Base-by-base conservation (phyloP, 2,329 filamentous ascomycete genomes). In the Dactylonectria estremocensis region DNA sequence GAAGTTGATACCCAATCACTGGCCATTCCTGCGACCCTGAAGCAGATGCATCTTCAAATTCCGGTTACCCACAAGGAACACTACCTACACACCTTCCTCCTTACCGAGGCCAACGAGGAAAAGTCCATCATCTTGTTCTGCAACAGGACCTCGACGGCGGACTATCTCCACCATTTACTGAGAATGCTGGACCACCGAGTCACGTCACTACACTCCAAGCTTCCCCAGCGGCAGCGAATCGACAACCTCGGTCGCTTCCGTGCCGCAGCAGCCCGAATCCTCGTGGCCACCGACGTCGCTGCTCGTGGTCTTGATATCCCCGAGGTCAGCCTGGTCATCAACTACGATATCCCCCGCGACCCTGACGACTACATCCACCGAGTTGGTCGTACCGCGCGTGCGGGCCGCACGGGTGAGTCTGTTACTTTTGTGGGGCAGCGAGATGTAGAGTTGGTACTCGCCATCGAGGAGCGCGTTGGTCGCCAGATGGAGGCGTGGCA, bases 321-420 rank as follows among this genome's bases (percentile, higher is more conserved):
- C 1, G 93, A 95, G 73, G 95, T 98, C 7, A 92, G 89, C 61
- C 83, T 98, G 16, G 96, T 99, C 2, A 85, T 99, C 77, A 98
- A 99, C 82, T 99, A 95, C 81, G 96, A 99, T 78, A 90, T 99
- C 1, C 96, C 96, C 0, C 91, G 95, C n/a, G 94, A 98, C 78
- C 94, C 95, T 3, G 95, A 98, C 79, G 95, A 98, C 81, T 99
- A 99, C 80, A 96, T 99, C 72, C 96, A 99, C 83, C 91, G 96
- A 13, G 95, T 98, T 57, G 96, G 96, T 80, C 92, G 96, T 82
- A 99, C 96, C 13, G 96, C 96, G 3, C 91, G 96, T 88, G 96
- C 96, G 0, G 96, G 96, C 0, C 89, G 95, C 50, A 87, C 86
- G 60, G 96, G 96, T 76, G 92, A 95, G 71, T 91, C 93, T 5